phyloP scores from a whole-genome alignment of 495 filamentous ascomycete species.

The Neurospora tetrasperma region DNA sequence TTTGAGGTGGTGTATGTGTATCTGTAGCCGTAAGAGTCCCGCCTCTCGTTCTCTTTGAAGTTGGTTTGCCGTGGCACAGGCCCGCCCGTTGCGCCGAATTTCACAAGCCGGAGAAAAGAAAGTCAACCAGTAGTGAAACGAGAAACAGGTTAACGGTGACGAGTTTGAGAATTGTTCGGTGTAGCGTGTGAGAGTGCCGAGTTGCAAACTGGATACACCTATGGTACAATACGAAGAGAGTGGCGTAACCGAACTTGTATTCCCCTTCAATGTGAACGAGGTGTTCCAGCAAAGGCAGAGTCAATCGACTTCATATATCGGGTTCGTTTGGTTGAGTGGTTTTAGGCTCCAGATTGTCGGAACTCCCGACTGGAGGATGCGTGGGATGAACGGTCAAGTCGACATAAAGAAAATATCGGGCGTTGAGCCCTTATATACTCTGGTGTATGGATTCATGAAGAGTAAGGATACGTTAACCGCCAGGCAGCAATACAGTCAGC shows the following conservation, averaged over 20 bases:
- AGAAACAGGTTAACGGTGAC: not conserved
- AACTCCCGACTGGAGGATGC: not conserved
- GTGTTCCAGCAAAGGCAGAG: not conserved
- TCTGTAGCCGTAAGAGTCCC: not conserved
- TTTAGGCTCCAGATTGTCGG: not conserved
- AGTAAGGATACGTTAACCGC: not conserved
- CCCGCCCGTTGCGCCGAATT: not conserved
- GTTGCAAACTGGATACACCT: not conserved
- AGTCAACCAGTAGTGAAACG: not conserved
- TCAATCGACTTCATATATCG: not conserved
- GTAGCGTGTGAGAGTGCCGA: not conserved
- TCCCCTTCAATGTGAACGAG: not conserved
- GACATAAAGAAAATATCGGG: not conserved
- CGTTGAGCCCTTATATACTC: not conserved
- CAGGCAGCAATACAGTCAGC: not conserved
- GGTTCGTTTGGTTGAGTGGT: not conserved
- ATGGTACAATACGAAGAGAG: not conserved
- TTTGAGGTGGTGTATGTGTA: not conserved
- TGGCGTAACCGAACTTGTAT: not conserved
- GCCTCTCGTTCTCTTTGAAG: not conserved
- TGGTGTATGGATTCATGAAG: not conserved
- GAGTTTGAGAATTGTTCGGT: not conserved
- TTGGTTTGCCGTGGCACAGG: not conserved
- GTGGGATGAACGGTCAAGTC: not conserved
- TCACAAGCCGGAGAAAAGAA: not conserved